A percentile compares a stretch with the other conserved stretches of the same genome.
Evolutionary conservation across 2,329 filamentous ascomycete species (phyloP).

Genomic region (Aspergillus ruber): DNA sequence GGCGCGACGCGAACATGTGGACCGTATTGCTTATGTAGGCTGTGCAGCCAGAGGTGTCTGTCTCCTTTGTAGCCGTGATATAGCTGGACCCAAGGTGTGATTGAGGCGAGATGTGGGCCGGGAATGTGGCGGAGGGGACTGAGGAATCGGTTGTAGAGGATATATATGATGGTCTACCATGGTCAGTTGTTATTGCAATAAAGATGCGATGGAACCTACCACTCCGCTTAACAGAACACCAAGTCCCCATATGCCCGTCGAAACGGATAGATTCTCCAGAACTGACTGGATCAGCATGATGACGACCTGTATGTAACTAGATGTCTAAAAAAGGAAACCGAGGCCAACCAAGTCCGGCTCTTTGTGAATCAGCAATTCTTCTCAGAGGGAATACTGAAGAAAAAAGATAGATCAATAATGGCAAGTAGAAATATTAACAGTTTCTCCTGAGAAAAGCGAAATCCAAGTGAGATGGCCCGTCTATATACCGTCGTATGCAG

Average conservation of each 20-base stretch:
- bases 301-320: background rate
- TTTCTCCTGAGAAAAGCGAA: background rate
- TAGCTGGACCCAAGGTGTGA: slow-evolving; percentile 50
- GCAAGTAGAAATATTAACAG: background rate
- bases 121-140: slow-evolving; percentile 28
- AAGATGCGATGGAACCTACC: slow-evolving; percentile 10
- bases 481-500: slow-evolving; percentile 12
- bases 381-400: too few species aligned
- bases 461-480: slow-evolving; percentile 1
- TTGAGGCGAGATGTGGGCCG: slow-evolving; percentile 24
- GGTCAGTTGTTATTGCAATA: background rate
- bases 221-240: slow-evolving; percentile 11
- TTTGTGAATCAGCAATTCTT: too few species aligned
- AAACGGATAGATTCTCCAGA: slow-evolving; percentile 12
- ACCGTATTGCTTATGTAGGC: slow-evolving; percentile 65
- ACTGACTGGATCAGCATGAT: slow-evolving; percentile 21
- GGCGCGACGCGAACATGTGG: slow-evolving; percentile 67
- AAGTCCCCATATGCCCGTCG: slow-evolving; percentile 11
- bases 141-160: slow-evolving; percentile 30
- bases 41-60: slow-evolving; percentile 66
- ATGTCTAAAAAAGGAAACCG: background rate
- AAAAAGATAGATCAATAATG: background rate
- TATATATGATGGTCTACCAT: slow-evolving; percentile 21
- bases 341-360: too few species aligned
- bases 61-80: slow-evolving; percentile 71